phyloP scores from a whole-genome alignment of 139 green algal genomes.

The Coelastrella sp. region DNA sequence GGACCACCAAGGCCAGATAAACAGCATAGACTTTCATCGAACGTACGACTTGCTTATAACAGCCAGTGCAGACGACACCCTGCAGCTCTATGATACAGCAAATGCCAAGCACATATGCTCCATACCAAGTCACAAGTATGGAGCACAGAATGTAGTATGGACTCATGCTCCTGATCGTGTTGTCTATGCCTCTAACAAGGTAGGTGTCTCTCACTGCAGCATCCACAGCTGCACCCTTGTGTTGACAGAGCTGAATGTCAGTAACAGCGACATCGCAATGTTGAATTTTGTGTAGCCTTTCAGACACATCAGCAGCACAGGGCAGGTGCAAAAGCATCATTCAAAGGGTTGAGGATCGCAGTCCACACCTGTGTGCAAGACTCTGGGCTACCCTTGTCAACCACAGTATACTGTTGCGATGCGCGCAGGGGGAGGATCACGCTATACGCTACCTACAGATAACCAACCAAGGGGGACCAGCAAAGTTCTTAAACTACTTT shows the following conservation, averaged over 20 bases:
- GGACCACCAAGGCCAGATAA: constrained; percentile 72
- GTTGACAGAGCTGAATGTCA: too few relatives aligned
- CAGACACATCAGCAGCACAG: too few relatives aligned
- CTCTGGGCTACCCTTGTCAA: too few relatives aligned
- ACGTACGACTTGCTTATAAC: constrained; percentile 89
- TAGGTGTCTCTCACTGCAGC: neutral
- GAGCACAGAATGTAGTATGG: constrained; percentile 54
- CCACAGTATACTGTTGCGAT: too few relatives aligned
- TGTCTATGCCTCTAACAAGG: constrained; percentile 88
- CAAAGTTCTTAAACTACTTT: constrained; percentile 62
- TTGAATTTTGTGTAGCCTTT: too few relatives aligned
- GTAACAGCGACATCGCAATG: too few relatives aligned
- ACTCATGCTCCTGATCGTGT: constrained; percentile 82
- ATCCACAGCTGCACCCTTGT: neutral
- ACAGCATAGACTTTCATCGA: constrained; percentile 91
- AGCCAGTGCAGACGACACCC: constrained; percentile 84
- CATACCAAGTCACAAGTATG: constrained; percentile 88
- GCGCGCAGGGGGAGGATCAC: neutral
- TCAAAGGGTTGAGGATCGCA: too few relatives aligned
- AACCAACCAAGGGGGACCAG: neutral
- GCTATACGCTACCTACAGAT: neutral
- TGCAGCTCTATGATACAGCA: constrained; percentile 87
- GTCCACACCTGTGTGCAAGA: too few relatives aligned
- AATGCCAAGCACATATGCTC: constrained; percentile 55
- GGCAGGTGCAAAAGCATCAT: too few relatives aligned